Evolutionary conservation across 2,329 filamentous ascomycete genomes (phyloP).

Genomic region (Juglanconis sp.): DNA sequence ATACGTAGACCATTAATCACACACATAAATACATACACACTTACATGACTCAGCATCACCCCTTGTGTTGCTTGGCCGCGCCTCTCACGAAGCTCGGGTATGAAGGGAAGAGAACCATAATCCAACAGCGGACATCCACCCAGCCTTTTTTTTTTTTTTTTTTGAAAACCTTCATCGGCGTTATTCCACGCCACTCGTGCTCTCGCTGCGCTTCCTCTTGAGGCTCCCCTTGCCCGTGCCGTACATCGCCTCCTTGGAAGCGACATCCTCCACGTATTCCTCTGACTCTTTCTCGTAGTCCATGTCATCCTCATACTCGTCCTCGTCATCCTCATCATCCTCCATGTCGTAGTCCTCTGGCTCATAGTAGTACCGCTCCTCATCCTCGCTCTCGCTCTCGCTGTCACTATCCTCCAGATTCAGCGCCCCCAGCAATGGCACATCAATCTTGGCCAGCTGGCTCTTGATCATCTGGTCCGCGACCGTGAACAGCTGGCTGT

Average conservation of each 20-base stretch:
- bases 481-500: slow-evolving; percentile 40
- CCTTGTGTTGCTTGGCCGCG: background rate
- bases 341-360: slow-evolving; percentile 24
- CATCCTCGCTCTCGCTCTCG: slow-evolving; percentile 38
- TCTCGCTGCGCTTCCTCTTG: slow-evolving; percentile 18
- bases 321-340: slow-evolving; percentile 22
- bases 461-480: slow-evolving; percentile 47
- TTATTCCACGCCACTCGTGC: slow-evolving; percentile 11
- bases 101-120: background rate
- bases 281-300: slow-evolving; percentile 27
- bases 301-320: slow-evolving; percentile 26
- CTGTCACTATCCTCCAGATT: slow-evolving; percentile 41
- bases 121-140: too few relatives aligned
- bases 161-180: background rate
- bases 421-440: slow-evolving; percentile 43
- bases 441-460: slow-evolving; percentile 43
- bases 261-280: slow-evolving; percentile 24
- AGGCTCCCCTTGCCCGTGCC: slow-evolving; percentile 20
- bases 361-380: slow-evolving; percentile 25
- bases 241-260: slow-evolving; percentile 20
- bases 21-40: too few relatives aligned
- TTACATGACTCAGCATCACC: too few relatives aligned
- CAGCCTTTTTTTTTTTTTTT: too few relatives aligned
- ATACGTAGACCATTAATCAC: background rate
- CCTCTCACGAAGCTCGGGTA: background rate